Base-by-base conservation (phyloP, 2,329 filamentous ascomycete genomes). In the Xylariales sp. region DNA sequence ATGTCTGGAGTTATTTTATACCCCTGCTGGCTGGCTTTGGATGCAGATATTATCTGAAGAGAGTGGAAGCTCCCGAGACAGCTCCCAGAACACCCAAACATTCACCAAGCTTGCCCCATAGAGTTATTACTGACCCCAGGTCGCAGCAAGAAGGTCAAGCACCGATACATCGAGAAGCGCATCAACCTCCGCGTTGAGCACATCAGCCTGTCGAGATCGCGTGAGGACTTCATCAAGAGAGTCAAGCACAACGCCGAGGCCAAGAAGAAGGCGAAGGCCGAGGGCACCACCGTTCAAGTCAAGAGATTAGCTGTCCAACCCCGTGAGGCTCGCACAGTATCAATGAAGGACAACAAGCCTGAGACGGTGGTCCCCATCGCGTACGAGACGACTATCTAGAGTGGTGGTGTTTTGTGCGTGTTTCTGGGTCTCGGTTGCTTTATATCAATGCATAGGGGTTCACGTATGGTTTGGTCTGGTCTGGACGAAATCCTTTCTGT, bases 101-200 rank as follows among this genome's bases (percentile, higher is more conserved):
- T n/a, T n/a, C n/a, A n/a, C n/a, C n/a, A n/a, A n/a, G n/a, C n/a
- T n/a, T n/a, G n/a, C n/a, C n/a, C n/a, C n/a, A n/a, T n/a, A n/a
- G n/a, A n/a, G n/a, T n/a, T n/a, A n/a, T n/a, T n/a, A n/a, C n/a
- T n/a, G n/a, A n/a, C n/a, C n/a, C n/a, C n/a, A n/a, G n/a, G n/a
- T n/a, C n/a, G n/a, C n/a, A n/a, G n/a, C 86, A 96, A 95, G 84
- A 88, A 94, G 73, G 93, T 98, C 70, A 89, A 90, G 76, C 93
- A 97, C 85, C 87, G 91, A 66, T 98, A 96, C 84, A 80, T 98
- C 70, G 93, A 98, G 87, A 98, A 98, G 89, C 91, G 93, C 71
- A 84, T 98, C 79, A 97, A 95, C 84, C 80, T 98, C 76, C 88
- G 93, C 69, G 74, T 97, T 73, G 93, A 98, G 85, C 93, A 98